These are phyloP conservation scores for Solanum dulcamara DNA, from an alignment of 257 asterid genomes.

Conservation along the genomic window DNA sequence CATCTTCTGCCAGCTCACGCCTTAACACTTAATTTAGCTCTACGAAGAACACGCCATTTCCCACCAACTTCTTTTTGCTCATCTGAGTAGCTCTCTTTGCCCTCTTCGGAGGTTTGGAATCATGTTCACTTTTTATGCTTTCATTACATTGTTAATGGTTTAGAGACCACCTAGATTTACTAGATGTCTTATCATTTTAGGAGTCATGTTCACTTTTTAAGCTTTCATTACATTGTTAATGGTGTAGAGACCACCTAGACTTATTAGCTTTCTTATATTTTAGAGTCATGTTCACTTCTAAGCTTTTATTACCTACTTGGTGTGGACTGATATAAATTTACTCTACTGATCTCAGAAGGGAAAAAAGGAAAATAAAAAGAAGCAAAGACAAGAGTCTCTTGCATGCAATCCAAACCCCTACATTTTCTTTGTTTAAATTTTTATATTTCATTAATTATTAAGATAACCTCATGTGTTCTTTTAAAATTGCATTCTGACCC, in stretches of 20 bases:
- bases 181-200: neutral
- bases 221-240: neutral
- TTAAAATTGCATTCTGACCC: neutral
- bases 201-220: neutral
- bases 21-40: conserved; percentile 39
- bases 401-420: neutral
- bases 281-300: neutral
- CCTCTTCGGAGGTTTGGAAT: neutral
- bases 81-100: conserved; percentile 11
- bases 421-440: neutral
- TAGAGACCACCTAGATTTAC: neutral
- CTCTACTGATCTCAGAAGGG: neutral
- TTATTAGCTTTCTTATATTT: neutral
- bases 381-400: neutral
- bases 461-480: neutral
- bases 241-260: neutral
- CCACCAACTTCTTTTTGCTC: conserved; percentile 45
- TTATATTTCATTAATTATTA: neutral
- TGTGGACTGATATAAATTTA: neutral
- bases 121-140: neutral
- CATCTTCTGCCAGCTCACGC: conserved; percentile 47
- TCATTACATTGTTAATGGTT: neutral
- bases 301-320: neutral
- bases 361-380: neutral
- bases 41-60: conserved; percentile 41